Base-by-base conservation (phyloP, 2,329 filamentous ascomycete species). In the Microcyclospora pomicola region DNA sequence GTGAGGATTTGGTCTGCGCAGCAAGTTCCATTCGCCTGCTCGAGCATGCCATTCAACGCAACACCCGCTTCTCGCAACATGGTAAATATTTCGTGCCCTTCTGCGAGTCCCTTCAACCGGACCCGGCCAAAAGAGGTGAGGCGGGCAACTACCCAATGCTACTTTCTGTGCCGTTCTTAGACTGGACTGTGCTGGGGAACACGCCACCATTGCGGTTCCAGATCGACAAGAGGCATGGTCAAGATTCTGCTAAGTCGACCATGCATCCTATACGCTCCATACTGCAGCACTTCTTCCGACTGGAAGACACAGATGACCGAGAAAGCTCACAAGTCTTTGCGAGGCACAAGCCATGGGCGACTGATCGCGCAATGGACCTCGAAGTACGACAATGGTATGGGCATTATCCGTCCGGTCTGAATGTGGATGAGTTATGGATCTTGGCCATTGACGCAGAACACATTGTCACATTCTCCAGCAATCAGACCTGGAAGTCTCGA, bases 361-460 rank as follows among this genome's bases (percentile, higher is more conserved):
- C 57, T 2, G 59, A 64, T 44, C 60, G 61, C 9, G 53, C 54
- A 16, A 48, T 64, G 11, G 62, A 65, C 43, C 46, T 64, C 5
- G 63, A 63, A 43, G 56, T 64, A 1, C 53, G 62, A 5, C 55
- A 61, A 10, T 62, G 60, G 60, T 64, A 63, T 42, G 61, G 61
- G 2, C 54, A 62, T 32, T 61, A 64, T 38, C 62, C 62, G 6
- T 58, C 55, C 5, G 51, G 52, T 9, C 49, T 65, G 9, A 63
- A 64, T 35, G 61, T 64, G 2, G 62, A 65, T 42, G 62, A 65
- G 40, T 43, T 64, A 3, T 64, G 62, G 62, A 56, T 64, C 13
- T 49, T 65, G 3, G 59, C 59, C 0, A 45, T 65, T 2, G 61
- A 65, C 47, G 41, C 53, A 4, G 49, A 59, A 16, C 61, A 65